Conservation (phyloP, 1,139 yeast genomes). For the Oligophagozyma castellii region DNA sequence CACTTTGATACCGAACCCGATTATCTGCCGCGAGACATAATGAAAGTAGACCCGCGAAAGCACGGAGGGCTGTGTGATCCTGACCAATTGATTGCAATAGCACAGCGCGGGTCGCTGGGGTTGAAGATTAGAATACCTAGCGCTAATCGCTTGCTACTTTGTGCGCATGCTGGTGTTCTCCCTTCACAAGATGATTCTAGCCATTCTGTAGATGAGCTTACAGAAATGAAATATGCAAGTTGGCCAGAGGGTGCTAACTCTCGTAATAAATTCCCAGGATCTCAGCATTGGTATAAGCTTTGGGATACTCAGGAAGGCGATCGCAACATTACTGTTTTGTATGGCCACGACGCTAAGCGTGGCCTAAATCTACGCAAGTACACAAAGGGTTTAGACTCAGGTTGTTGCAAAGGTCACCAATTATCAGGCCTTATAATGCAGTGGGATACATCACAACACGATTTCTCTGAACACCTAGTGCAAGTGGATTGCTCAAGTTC, state of each 20-base stretch:
- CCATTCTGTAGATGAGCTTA: constrained; percentile 11
- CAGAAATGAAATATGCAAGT: constrained; percentile 22
- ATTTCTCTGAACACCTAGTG: constrained; percentile 6
- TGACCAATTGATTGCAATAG: constrained; percentile 8
- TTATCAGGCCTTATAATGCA: constrained; percentile 40
- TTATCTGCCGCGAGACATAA: constrained; percentile 9
- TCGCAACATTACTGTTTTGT: constrained; percentile 53
- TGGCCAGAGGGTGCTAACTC: constrained; percentile 12
- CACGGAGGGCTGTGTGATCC: no score
- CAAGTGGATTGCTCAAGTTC: constrained; percentile 12
- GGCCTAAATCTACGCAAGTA: constrained; percentile 56
- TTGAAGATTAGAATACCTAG: constrained; percentile 8
- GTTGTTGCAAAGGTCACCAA: constrained; percentile 64
- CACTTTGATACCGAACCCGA: constrained; percentile 9
- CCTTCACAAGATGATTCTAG: constrained; percentile 13
- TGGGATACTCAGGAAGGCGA: constrained; percentile 21
- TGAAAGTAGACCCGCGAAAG: constrained; percentile 3
- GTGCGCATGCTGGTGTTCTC: constrained; percentile 22
- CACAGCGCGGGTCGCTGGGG: constrained; percentile 12
- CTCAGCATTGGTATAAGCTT: constrained; percentile 19
- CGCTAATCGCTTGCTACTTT: constrained; percentile 9
- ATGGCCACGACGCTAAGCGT: constrained; percentile 80
- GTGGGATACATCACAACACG: constrained; percentile 4
- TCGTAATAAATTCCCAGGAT: constrained; percentile 8
- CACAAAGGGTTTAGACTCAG: constrained; percentile 70